phyloP scores from a whole-genome alignment of 371 early-diverging fungal genomes.

The Cokeromyces recurvatus region DNA sequence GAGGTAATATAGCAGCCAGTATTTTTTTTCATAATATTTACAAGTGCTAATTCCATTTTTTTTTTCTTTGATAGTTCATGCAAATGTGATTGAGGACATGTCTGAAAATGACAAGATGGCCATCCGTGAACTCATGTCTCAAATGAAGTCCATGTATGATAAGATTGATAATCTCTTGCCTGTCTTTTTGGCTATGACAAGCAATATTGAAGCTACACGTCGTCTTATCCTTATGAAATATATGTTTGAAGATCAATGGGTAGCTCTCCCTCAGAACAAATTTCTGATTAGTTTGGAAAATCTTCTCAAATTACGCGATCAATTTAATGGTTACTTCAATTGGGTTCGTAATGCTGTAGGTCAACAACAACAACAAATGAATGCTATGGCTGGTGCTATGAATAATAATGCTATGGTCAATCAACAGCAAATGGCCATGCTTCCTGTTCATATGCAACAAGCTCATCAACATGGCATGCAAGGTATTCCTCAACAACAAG shows the following conservation, averaged over 20 bases:
- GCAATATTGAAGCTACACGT: conserved; percentile 37
- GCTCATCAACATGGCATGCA: conserved; percentile 7
- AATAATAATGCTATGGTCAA: neutral
- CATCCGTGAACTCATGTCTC: conserved; percentile 35
- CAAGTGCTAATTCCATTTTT: too few relatives aligned
- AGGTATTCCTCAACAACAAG: conserved; percentile 19
- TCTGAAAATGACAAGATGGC: conserved; percentile 42
- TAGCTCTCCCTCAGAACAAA: conserved; percentile 36
- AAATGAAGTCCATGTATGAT: conserved; percentile 38
- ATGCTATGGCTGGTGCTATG: conserved; percentile 1
- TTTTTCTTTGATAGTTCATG: conserved; percentile 18
- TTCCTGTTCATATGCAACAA: neutral
- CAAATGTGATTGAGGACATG: conserved; percentile 26
- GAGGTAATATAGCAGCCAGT: conserved; percentile 38
- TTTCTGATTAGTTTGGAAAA: conserved; percentile 45
- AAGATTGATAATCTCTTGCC: conserved; percentile 41
- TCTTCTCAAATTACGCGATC: conserved; percentile 42
- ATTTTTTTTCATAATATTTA: too few relatives aligned
- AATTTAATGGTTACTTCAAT: conserved; percentile 45
- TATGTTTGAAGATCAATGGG: conserved; percentile 58
- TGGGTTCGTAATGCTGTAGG: conserved; percentile 39
- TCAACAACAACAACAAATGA: conserved; percentile 21
- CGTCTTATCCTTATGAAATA: conserved; percentile 56
- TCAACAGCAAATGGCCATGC: conserved; percentile 9
- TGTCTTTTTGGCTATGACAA: conserved; percentile 38